A percentile compares a stretch with the other conserved stretches of the same genome.
These are phyloP conservation scores for Trichophyton schoenleinii DNA, from an alignment of 2,329 filamentous ascomycete species.

Conservation along the genomic window DNA sequence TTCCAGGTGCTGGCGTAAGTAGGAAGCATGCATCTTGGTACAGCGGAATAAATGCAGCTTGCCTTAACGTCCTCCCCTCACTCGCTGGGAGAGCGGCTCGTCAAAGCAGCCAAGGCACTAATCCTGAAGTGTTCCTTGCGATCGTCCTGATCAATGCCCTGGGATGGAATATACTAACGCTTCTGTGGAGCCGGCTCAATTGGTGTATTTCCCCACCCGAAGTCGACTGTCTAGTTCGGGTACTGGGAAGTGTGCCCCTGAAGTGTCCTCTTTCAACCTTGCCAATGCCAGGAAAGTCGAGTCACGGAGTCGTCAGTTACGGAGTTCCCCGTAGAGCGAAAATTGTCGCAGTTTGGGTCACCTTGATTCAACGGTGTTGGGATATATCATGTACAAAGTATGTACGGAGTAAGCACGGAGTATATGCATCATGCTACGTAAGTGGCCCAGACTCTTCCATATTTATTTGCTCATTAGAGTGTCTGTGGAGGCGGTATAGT, in stretches of 20 bases:
- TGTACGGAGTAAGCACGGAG: no score
- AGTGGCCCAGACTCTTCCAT: background rate
- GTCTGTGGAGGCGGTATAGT: slow-evolving; percentile 2
- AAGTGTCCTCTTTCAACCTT: background rate
- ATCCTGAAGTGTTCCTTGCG: background rate
- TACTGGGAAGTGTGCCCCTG: background rate
- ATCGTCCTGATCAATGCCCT: background rate
- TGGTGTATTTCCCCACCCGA: background rate
- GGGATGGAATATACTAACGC: background rate
- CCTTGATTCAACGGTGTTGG: background rate
- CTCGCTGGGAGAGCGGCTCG: background rate
- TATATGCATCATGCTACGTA: background rate
- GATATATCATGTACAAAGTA: background rate
- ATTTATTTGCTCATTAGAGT: background rate
- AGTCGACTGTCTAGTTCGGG: background rate
- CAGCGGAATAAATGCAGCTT: background rate
- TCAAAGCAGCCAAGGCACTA: background rate
- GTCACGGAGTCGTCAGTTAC: background rate
- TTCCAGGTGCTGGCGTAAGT: background rate
- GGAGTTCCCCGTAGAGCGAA: background rate
- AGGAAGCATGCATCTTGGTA: background rate
- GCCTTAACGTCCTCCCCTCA: background rate
- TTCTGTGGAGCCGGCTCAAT: background rate
- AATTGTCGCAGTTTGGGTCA: background rate
- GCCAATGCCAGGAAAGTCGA: background rate